A percentile compares a stretch with the other conserved stretches of the same genome.
Evolutionary conservation across 192 early-diverging fungal species (phyloP).

Genomic region (Coemansia sp.): DNA sequence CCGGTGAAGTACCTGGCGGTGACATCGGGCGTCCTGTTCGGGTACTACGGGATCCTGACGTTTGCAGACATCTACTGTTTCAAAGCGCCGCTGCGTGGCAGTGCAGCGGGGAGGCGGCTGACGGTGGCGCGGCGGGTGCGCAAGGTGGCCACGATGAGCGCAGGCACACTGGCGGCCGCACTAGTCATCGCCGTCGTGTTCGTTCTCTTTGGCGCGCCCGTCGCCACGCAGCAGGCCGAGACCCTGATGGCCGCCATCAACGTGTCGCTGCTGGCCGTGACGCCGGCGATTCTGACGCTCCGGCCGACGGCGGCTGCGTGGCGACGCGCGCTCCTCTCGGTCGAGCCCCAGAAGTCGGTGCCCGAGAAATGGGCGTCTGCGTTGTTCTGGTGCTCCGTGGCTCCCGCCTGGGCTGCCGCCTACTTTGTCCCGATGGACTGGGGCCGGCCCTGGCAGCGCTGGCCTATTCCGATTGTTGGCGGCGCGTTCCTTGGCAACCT

Average conservation of each 20-base stretch:
- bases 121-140: constrained; percentile 6
- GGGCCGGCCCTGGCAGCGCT: constrained; percentile 52
- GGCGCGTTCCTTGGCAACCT: constrained; percentile 50
- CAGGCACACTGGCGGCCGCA: constrained; percentile 16
- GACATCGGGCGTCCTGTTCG: constrained; percentile 25
- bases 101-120: neutral
- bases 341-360: constrained; percentile 13
- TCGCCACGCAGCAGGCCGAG: constrained; percentile 26
- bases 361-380: constrained; percentile 52
- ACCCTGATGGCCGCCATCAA: constrained; percentile 40
- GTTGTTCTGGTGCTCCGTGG: constrained; percentile 49
- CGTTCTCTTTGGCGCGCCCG: constrained; percentile 49
- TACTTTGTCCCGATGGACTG: constrained; percentile 56
- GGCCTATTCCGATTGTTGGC: constrained; percentile 49
- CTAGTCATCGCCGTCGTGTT: constrained; percentile 10
- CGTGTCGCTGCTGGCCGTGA: constrained; percentile 39
- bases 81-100: constrained; percentile 3
- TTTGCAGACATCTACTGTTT: constrained; percentile 53
- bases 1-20: constrained; percentile 34
- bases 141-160: constrained; percentile 8
- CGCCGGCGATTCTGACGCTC: constrained; percentile 43
- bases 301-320: constrained; percentile 16
- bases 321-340: constrained; percentile 29
- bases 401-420: constrained; percentile 27
- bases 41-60: constrained; percentile 41